phyloP scores from a whole-genome alignment of 2,329 filamentous ascomycete species.

The Pseudofabraea citricarpa region DNA sequence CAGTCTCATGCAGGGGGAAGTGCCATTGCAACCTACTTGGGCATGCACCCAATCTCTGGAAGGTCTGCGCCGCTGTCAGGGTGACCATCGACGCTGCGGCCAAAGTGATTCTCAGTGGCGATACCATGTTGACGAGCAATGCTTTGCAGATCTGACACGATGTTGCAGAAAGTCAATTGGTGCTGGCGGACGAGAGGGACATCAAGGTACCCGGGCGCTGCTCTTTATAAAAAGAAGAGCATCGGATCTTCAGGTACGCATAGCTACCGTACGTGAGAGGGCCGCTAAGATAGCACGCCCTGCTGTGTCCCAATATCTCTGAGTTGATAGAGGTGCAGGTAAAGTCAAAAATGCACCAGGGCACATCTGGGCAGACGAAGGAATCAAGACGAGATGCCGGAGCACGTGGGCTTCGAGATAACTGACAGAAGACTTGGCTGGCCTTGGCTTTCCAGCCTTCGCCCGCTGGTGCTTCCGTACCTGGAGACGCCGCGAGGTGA shows the following conservation, averaged over 20 bases:
- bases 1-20: too few species aligned
- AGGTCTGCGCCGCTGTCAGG: conserved; percentile 49
- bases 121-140: conserved; percentile 19
- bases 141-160: conserved; percentile 3
- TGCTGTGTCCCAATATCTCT: too few species aligned
- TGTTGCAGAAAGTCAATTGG: conserved; percentile 1
- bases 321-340: not conserved
- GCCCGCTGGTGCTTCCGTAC: too few species aligned
- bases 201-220: conserved; percentile 24
- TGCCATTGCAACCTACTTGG: conserved; percentile 29
- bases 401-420: too few species aligned
- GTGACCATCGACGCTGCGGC: conserved; percentile 31
- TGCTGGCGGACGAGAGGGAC: conserved; percentile 6
- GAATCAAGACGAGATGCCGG: not conserved
- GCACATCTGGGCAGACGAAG: not conserved
- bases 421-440: too few species aligned
- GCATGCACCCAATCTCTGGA: conserved; percentile 54
- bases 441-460: too few species aligned
- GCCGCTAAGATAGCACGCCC: not conserved
- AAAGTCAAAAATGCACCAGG: not conserved
- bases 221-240: conserved; percentile 34
- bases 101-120: conserved; percentile 22
- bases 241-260: not conserved
- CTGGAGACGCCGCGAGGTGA: too few species aligned
- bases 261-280: not conserved